Conservation (phyloP, 139 green algal genomes). For the Coelastrella sp. region DNA sequence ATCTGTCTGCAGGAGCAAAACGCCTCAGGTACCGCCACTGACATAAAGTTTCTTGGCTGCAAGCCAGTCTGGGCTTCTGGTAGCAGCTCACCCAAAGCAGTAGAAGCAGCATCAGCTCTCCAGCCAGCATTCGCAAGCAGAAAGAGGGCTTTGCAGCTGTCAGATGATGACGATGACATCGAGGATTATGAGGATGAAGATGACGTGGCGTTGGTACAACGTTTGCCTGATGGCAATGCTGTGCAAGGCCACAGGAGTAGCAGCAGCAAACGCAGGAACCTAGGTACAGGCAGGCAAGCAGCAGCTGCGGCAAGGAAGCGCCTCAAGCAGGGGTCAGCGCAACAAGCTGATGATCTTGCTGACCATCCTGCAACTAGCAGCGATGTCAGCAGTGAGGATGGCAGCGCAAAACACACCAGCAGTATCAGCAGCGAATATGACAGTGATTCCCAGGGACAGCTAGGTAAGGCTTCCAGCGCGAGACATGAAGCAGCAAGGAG, state of each 20-base stretch:
- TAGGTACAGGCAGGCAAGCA: neutral
- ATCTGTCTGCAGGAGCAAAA: neutral
- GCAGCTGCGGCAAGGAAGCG: neutral
- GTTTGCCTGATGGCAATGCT: neutral
- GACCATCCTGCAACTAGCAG: no score
- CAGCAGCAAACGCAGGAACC: constrained; percentile 18
- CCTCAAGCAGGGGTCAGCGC: neutral
- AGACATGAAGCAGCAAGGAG: no score
- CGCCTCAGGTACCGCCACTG: neutral
- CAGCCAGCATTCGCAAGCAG: neutral
- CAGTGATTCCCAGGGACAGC: no score
- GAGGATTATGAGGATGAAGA: neutral
- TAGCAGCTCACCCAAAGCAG: neutral
- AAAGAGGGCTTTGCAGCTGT: neutral
- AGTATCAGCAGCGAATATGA: no score
- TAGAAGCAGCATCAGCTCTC: constrained; percentile 21
- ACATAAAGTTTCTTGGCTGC: neutral
- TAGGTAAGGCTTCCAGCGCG: no score
- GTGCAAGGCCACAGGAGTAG: neutral
- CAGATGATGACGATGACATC: neutral
- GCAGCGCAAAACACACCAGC: no score
- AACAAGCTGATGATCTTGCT: neutral
- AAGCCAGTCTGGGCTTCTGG: constrained; percentile 18
- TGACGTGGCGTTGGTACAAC: neutral
- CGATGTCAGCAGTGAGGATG: no score